A percentile compares a stretch with the other conserved stretches of the same genome.
phyloP scores from a whole-genome alignment of 2,329 filamentous ascomycete genomes.

The Corniculantispora saksenae region DNA sequence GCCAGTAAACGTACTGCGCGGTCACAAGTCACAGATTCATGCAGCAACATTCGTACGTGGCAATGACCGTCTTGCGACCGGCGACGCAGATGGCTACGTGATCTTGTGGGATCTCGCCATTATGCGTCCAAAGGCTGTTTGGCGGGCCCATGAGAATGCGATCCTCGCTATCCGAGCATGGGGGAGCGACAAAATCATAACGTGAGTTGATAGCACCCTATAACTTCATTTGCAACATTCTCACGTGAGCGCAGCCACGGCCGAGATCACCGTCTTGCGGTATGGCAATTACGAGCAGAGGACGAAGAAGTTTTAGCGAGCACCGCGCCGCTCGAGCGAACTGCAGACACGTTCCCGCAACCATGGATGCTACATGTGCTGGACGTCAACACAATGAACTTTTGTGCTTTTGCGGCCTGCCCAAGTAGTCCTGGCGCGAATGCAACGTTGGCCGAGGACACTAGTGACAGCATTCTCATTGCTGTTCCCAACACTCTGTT shows the following conservation, averaged over 20 bases:
- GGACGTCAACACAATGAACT: conserved; percentile 90
- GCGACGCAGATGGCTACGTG: conserved; percentile 87
- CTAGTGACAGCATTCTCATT: conserved; percentile 56
- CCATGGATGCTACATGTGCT: conserved; percentile 88
- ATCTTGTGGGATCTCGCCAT: conserved; percentile 82
- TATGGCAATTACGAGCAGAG: conserved; percentile 71
- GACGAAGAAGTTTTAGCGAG: conserved; percentile 68
- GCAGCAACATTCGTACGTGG: conserved; percentile 68
- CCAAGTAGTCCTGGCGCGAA: conserved; percentile 27
- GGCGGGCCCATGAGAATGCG: conserved; percentile 78
- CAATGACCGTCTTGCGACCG: conserved; percentile 79
- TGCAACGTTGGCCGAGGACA: conserved; percentile 1
- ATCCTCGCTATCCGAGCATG: conserved; percentile 76
- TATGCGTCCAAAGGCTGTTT: conserved; percentile 79
- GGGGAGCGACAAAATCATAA: conserved; percentile 74
- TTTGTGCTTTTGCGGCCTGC: conserved; percentile 79
- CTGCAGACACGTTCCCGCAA: conserved; percentile 50
- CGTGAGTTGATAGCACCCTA: conserved; percentile 56
- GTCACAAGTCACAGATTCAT: conserved; percentile 81
- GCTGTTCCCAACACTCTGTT: conserved; percentile 79
- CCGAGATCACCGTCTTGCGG: conserved; percentile 79
- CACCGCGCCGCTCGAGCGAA: conserved; percentile 68
- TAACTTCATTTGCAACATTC: neutral
- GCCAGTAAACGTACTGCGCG: conserved; percentile 71
- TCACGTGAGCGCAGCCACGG: conserved; percentile 68